Base-by-base conservation (phyloP, 1,139 yeast genomes). In the Starmera stellimalicola region DNA sequence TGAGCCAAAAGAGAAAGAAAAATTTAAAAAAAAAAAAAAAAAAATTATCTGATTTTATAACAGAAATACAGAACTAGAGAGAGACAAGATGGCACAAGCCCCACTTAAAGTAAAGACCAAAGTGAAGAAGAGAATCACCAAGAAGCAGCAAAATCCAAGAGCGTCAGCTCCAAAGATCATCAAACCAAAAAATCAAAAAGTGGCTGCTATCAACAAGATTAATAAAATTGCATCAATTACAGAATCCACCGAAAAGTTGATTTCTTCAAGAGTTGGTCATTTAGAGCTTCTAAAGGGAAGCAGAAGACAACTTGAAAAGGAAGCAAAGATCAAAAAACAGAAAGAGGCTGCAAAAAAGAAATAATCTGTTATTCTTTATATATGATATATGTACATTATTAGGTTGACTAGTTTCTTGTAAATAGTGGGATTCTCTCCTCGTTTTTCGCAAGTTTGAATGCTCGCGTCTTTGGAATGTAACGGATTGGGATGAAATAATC, bases 191-290 rank as follows among this genome's bases (percentile, higher is more conserved):
- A 80, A 76, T 52, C 60, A 68, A 35, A 60, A 62, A 12, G 72
- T 73, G 26, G 60, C 60, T 8, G 59, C 63, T 37, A 62, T 82
- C 42, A 65, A 77, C 37, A 80, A 80, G 51, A 57, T 73, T 40
- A 88, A 77, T 49, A 70, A 73, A 37, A 75, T 79, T 4, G 52
- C 57, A 18, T 79, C 84, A 17, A 68, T 83, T 44, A 71, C 81
- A 36, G 60, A 69, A 3, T 68, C 77, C 15, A 88, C 97, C 2
- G 98, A 91, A 58, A 84, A 75, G 59, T 67, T 85, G 42, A 75
- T 88, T 46, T 79, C 96, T 3, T 69, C 93, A 35, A 73, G 91
- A 56, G 96, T 88, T 5, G 98, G 98, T n/a, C 97, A 91, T 58
- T 68, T 91, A 50, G 98, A 91, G 59, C 56, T 91, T 33, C 63